Evolutionary conservation across 305 asterid genomes (phyloP).

Genomic region (Ajuga reptans): DNA sequence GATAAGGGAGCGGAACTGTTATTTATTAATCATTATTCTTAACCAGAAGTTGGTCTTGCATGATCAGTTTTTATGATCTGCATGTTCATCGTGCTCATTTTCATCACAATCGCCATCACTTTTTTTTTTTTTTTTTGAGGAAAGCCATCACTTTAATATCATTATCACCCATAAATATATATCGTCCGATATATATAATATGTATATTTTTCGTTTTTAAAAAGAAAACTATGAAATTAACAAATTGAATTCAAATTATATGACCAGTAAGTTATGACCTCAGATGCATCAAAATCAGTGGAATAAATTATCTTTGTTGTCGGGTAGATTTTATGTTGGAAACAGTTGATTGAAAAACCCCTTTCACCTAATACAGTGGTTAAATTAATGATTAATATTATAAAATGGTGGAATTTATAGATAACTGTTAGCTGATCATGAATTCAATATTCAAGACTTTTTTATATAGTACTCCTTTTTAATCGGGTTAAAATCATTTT

Average conservation of each 20-base stretch:
- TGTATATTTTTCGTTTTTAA: background rate
- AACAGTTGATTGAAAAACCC: slow-evolving; percentile 23
- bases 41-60: slow-evolving; percentile 10
- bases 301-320: slow-evolving; percentile 10
- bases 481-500: too few species aligned
- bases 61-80: slow-evolving; percentile 26
- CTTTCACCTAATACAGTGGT: slow-evolving; percentile 33
- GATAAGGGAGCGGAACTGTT: too few species aligned
- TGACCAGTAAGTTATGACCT: slow-evolving; percentile 55
- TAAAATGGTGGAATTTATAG: too few species aligned
- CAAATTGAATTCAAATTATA: background rate
- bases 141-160: slow-evolving; percentile 27
- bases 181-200: background rate
- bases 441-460: too few species aligned
- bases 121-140: too few species aligned
- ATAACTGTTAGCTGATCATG: background rate
- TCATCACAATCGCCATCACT: slow-evolving; percentile 40
- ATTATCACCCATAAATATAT: background rate
- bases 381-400: background rate
- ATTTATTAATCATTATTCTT: too few species aligned
- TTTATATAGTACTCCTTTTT: too few species aligned
- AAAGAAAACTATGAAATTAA: background rate
- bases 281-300: slow-evolving; percentile 58
- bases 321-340: background rate
- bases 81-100: slow-evolving; percentile 19